Conservation (phyloP, 2,329 filamentous ascomycete genomes). For the Trichophyton benhamiae region DNA sequence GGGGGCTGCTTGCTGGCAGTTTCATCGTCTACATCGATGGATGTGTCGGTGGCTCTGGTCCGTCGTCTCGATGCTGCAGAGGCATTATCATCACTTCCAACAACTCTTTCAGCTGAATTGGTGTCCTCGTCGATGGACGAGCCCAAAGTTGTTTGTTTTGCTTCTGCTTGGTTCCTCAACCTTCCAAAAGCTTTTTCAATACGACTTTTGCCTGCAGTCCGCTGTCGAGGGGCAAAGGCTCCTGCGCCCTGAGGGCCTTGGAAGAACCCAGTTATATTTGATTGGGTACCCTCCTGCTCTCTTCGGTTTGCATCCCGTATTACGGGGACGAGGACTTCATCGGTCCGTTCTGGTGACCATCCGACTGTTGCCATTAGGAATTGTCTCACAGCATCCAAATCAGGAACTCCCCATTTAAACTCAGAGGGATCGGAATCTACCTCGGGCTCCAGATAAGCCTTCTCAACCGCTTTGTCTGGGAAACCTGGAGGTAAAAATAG, state of each 20-base stretch:
- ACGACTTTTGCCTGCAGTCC: constrained; percentile 51
- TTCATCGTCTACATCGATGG: not conserved
- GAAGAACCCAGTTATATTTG: constrained; percentile 91
- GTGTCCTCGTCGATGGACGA: not conserved
- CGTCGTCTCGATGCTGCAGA: not conserved
- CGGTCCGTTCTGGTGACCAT: constrained; percentile 81
- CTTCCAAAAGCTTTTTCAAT: constrained; percentile 62
- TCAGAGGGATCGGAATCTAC: constrained; percentile 65
- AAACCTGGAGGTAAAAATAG: constrained; percentile 74
- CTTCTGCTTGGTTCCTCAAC: constrained; percentile 46
- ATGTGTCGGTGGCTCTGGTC: not conserved
- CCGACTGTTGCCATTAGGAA: constrained; percentile 90
- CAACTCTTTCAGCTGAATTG: not conserved
- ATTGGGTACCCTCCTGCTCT: constrained; percentile 80
- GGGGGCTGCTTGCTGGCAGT: not conserved
- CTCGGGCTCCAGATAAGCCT: constrained; percentile 75
- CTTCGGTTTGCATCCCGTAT: constrained; percentile 89
- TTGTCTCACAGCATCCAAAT: constrained; percentile 67
- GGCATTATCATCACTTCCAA: not conserved
- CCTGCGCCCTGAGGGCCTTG: constrained; percentile 48
- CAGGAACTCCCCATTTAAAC: constrained; percentile 94
- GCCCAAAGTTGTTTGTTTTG: constrained; percentile 13
- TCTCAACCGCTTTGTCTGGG: constrained; percentile 62
- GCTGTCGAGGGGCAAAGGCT: constrained; percentile 59
- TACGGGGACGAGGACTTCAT: constrained; percentile 90